Evolutionary conservation across 1,139 yeast species (phyloP), one percentile per base, ranked within the genome.

Genomic region (Scheffersomyces stambukii): DNA sequence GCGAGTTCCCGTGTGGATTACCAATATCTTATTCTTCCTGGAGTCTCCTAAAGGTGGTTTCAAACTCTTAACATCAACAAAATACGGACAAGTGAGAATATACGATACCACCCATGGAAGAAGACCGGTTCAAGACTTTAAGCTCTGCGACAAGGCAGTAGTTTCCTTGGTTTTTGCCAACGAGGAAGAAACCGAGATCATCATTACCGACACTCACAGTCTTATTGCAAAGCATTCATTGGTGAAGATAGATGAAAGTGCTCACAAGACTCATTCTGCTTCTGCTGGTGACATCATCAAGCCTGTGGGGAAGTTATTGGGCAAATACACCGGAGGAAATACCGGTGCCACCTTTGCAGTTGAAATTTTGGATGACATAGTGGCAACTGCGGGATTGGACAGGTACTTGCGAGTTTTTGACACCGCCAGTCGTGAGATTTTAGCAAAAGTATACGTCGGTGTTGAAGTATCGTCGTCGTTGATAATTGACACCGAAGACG

Each of bases 401-500:
- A 69, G 96, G 47, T 89, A 86, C 50, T 66, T 86, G 23, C 70
- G 96, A 33, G 84, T 84, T 3, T 89, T 74, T 53, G 81, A 84
- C 38, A 50, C 77, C 6, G 59, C 57, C 2, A 54, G 75, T 1
- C 64, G 94, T 30, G 72, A 74, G 27, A 61, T 75, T 29, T 56
- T 80, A 11, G 86, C 77, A 8, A 86, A 85, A 48, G 81, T 85
- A 8, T 89, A 75, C 45, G 50, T 81, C 20, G 94, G 94, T 3
- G 75, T 85, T 4, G 86, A 83, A 46, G 68, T 84, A n/a, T 70
- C 76, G 26, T 64, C 65, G 16, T 67, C 83, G 8, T 48, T 67
- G 27, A 52, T 84, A 4, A 42, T 85, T 19, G 72, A 70, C 28
- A 56, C 52, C 33, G 74, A 68, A 30, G 75, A 66, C 28, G 65